Evolutionary conservation across 345 rosid genomes (phyloP).

Genomic region (Rhodamnia rubescens): DNA sequence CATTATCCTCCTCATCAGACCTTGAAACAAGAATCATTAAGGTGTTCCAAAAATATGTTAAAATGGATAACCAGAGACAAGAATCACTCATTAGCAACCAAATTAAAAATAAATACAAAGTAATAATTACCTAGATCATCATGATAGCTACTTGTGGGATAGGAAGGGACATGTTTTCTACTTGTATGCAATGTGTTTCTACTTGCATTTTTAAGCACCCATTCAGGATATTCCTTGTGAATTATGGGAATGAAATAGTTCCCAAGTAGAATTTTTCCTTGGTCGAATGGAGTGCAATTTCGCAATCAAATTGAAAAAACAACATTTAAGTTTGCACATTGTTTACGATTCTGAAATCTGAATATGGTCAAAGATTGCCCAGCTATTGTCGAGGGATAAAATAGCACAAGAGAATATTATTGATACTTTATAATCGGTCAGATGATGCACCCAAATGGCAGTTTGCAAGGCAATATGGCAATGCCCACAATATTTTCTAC

Average conservation of each 20-base stretch:
- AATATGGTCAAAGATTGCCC: not conserved
- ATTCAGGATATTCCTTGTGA: not conserved
- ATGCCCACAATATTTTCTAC: not conserved
- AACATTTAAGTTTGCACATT: not conserved
- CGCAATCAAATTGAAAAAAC: not conserved
- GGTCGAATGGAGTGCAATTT: not conserved
- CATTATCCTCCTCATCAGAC: slow-evolving; percentile 40
- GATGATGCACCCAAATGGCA: not conserved
- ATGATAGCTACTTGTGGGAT: not conserved
- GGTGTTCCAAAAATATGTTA: not conserved
- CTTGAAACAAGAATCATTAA: slow-evolving; percentile 21
- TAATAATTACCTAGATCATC: not conserved
- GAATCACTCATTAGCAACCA: not conserved
- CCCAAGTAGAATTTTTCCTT: not conserved
- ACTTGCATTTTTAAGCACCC: not conserved
- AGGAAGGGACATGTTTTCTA: not conserved
- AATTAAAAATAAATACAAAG: not conserved
- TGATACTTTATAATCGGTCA: not conserved
- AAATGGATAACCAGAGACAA: not conserved
- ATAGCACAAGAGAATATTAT: not conserved
- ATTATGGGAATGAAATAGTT: not conserved
- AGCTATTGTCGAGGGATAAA: not conserved
- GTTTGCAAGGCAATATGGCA: not conserved
- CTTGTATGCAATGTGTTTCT: not conserved
- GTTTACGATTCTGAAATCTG: not conserved